Conservation (phyloP, 345 rosid species). For the Eucalyptus curtisii region DNA sequence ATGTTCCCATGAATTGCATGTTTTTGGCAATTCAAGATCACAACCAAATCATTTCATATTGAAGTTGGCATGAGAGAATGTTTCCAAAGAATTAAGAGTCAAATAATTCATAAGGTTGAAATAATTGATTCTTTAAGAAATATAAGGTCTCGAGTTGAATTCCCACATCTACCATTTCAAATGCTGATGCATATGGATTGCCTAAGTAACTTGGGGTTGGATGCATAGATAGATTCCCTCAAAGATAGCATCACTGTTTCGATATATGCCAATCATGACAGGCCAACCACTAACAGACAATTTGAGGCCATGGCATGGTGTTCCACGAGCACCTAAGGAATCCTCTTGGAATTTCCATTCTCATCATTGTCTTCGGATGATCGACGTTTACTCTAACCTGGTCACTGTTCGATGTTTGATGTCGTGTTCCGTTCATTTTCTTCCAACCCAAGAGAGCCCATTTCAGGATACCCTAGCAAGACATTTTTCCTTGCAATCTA, state of each 20-base stretch:
- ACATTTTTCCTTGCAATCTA: not conserved
- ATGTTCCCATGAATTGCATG: not conserved
- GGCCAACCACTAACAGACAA: not conserved
- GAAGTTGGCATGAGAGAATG: not conserved
- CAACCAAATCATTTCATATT: not conserved
- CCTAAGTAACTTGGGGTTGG: not conserved
- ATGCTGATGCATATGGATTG: fast-evolving
- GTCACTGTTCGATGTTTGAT: not conserved
- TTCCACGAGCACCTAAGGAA: not conserved
- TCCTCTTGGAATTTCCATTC: no score
- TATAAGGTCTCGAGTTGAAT: not conserved
- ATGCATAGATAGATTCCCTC: not conserved
- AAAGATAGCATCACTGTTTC: not conserved
- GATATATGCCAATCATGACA: not conserved
- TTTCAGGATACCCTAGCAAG: not conserved
- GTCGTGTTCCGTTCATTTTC: not conserved
- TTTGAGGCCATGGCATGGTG: not conserved
- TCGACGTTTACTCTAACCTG: not conserved
- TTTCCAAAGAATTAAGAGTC: not conserved
- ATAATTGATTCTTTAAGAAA: fast-evolving
- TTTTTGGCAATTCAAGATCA: not conserved
- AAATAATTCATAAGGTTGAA: not conserved
- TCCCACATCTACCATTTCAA: not conserved
- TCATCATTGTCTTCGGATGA: no score
- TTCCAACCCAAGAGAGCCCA: not conserved